phyloP scores from a whole-genome alignment of 2,329 filamentous ascomycete genomes.

The Setomelanomma holmii region DNA sequence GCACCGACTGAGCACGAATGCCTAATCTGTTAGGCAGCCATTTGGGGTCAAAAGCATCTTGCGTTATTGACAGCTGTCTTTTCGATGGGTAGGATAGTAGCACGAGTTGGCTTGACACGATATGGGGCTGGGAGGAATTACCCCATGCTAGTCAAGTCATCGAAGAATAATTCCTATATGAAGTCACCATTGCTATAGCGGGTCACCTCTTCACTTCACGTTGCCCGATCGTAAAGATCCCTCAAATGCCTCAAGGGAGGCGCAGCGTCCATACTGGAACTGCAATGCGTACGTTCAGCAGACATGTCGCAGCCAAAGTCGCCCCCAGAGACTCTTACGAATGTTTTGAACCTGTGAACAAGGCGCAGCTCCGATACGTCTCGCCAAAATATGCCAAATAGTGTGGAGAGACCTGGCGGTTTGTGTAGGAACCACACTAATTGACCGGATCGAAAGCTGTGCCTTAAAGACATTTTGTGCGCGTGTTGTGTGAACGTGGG shows the following conservation, averaged over 20 bases:
- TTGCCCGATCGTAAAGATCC: too few species aligned
- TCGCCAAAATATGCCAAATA: background rate
- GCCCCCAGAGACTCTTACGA: background rate
- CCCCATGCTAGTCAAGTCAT: background rate
- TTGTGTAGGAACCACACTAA: background rate
- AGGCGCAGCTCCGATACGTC: background rate
- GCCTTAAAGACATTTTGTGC: background rate
- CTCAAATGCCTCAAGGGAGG: background rate
- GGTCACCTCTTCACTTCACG: too few species aligned
- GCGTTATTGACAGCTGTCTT: too few species aligned
- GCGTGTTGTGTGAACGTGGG: too few species aligned
- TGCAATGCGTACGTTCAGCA: background rate
- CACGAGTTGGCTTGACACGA: background rate
- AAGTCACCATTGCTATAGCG: too few species aligned
- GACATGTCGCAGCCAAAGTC: background rate
- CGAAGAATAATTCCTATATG: background rate
- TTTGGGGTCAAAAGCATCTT: slow-evolving; percentile 23
- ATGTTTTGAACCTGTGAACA: background rate
- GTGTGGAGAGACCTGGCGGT: background rate
- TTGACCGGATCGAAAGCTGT: background rate
- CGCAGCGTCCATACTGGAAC: background rate
- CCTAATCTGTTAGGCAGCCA: background rate
- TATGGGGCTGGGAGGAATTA: background rate
- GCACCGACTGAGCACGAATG: slow-evolving; percentile 61
- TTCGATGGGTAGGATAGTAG: too few species aligned